These are phyloP conservation scores for Metschnikowia sp. DNA, from an alignment of 805 yeast genomes.

Conservation along the genomic window DNA sequence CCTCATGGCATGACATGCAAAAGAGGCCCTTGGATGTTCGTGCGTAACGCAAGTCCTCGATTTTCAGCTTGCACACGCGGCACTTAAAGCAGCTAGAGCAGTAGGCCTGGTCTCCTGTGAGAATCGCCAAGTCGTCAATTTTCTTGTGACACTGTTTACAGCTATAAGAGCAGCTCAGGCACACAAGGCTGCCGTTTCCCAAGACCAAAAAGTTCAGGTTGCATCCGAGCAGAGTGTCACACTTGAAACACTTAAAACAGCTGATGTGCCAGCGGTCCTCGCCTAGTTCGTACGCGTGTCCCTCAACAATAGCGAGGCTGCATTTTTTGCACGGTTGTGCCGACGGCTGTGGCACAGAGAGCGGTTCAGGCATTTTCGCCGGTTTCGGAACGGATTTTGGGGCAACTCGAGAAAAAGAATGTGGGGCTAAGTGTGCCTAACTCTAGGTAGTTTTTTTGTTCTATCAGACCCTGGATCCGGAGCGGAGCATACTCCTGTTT, in stretches of 20 bases:
- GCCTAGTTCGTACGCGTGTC: conserved; percentile 93
- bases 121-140: conserved; percentile 88
- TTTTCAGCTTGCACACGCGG: conserved; percentile 78
- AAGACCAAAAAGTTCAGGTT: conserved; percentile 86
- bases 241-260: conserved; percentile 88
- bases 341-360: not conserved
- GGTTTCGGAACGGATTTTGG: not conserved
- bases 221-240: conserved; percentile 74
- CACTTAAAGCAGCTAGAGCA: conserved; percentile 89
- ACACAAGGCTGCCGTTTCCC: conserved; percentile 88
- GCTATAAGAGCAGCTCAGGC: conserved; percentile 88
- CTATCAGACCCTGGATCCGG: not conserved
- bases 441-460: not conserved
- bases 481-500: not conserved
- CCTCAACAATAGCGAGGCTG: conserved; percentile 61
- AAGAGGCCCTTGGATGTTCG: conserved; percentile 89
- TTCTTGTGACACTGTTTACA: conserved; percentile 83
- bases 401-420: no score
- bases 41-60: conserved; percentile 87
- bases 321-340: conserved; percentile 40
- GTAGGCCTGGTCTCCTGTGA: conserved; percentile 93
- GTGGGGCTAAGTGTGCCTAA: no score
- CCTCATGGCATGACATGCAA: conserved; percentile 90
- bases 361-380: conserved; percentile 6
- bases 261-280: conserved; percentile 94